phyloP scores from a whole-genome alignment of 345 rosid genomes.

The Garcia nutans region DNA sequence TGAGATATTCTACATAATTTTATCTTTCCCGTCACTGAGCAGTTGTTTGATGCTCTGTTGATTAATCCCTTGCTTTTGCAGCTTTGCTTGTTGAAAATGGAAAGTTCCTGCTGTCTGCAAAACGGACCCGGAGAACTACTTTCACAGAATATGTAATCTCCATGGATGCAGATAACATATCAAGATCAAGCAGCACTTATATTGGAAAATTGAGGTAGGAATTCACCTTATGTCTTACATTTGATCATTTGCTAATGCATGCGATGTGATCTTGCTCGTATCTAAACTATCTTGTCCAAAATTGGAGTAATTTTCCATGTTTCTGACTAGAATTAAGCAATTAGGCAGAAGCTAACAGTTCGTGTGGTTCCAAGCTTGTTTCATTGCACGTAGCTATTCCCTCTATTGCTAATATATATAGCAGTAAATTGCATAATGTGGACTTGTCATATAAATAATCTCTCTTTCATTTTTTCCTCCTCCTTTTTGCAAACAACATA shows the following conservation, averaged over 20 bases:
- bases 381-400: background rate
- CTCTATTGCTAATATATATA: background rate
- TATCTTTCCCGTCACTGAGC: background rate
- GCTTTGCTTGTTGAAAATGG: slow-evolving; percentile 88
- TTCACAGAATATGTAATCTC: slow-evolving; percentile 92
- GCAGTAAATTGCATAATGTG: background rate
- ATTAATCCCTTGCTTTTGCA: slow-evolving; percentile 25
- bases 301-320: background rate
- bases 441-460: background rate
- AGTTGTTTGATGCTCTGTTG: background rate
- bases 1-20: background rate
- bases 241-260: background rate
- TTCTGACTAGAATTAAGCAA: background rate
- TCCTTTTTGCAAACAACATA: background rate
- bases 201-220: slow-evolving; percentile 83
- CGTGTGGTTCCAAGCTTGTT: background rate
- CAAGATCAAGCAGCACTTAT: slow-evolving; percentile 82
- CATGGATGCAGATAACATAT: slow-evolving; percentile 79
- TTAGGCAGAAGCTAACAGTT: background rate
- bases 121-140: slow-evolving; percentile 82
- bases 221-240: background rate
- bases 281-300: background rate
- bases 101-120: slow-evolving; percentile 91
- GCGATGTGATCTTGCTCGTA: background rate
- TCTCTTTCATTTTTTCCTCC: no score